phyloP scores from a whole-genome alignment of 345 rosid species.

The Schrenkiella parvula region DNA sequence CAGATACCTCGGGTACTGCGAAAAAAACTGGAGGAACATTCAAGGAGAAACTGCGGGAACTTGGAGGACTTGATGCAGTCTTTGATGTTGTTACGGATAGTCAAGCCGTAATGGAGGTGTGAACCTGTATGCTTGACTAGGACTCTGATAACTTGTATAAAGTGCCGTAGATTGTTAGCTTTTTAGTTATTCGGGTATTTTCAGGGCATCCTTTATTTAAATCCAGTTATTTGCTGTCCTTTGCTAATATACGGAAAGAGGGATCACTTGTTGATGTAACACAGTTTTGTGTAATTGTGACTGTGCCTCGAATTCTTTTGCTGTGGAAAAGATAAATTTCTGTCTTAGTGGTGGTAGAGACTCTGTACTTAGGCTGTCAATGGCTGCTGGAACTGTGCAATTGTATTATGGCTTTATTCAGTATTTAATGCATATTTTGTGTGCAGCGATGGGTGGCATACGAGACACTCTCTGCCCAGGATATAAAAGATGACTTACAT shows the following conservation, averaged over 20 bases:
- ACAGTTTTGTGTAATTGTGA: background rate
- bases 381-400: background rate
- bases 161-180: background rate
- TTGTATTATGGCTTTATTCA: background rate
- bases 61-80: slow-evolving; percentile 89
- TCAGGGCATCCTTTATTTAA: background rate
- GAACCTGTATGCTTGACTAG: slow-evolving; percentile 30
- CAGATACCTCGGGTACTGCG: slow-evolving; percentile 70
- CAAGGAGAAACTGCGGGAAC: slow-evolving; percentile 81
- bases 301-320: background rate
- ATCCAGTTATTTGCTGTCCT: background rate
- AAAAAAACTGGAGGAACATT: slow-evolving; percentile 72
- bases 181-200: background rate
- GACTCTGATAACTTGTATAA: background rate
- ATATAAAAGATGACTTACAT: slow-evolving; percentile 39
- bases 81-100: slow-evolving; percentile 71
- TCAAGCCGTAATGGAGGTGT: slow-evolving; percentile 77
- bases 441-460: slow-evolving; percentile 27
- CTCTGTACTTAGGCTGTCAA: background rate
- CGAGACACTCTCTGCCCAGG: slow-evolving; percentile 18
- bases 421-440: background rate
- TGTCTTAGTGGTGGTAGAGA: background rate
- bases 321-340: background rate
- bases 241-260: background rate
- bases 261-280: background rate